These are phyloP conservation scores for Agaricus sinodeliciosus DNA, from an alignment of 768 basidiomycete species.

Conservation along the genomic window DNA sequence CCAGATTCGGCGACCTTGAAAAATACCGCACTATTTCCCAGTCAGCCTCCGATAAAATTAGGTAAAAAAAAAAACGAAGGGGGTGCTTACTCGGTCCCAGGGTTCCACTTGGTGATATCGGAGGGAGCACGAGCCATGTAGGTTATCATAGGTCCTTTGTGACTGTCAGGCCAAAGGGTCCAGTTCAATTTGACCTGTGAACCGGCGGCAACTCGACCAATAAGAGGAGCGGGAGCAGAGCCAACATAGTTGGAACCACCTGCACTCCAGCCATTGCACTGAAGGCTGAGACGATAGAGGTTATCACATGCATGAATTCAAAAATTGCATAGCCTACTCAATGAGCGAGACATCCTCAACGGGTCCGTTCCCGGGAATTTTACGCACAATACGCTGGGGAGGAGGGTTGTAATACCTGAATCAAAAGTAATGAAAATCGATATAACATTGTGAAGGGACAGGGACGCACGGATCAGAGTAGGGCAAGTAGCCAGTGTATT, in stretches of 20 bases:
- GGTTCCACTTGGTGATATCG: conserved; percentile 34
- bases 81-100: conserved; percentile 25
- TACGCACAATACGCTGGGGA: conserved; percentile 32
- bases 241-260: conserved; percentile 15
- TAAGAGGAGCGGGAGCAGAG: conserved; percentile 29
- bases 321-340: conserved; percentile 17
- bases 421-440: background rate
- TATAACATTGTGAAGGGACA: background rate
- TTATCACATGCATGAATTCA: background rate
- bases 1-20: conserved; percentile 41
- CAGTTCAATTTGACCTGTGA: conserved; percentile 32
- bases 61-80: background rate
- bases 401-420: conserved; percentile 21
- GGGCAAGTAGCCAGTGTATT: conserved; percentile 30
- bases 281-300: conserved; percentile 14
- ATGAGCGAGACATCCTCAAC: conserved; percentile 30
- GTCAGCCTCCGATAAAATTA: background rate
- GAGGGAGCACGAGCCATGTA: conserved; percentile 37
- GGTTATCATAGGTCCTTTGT: conserved; percentile 35
- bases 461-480: conserved; percentile 27
- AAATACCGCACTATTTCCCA: conserved; percentile 33
- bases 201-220: conserved; percentile 33
- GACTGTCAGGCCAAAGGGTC: conserved; percentile 30
- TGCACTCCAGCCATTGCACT: conserved; percentile 24
- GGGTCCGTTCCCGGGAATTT: conserved; percentile 31